Evolutionary conservation across 2,329 filamentous ascomycete genomes (phyloP).

Genomic region (Phialophora verrucosa): DNA sequence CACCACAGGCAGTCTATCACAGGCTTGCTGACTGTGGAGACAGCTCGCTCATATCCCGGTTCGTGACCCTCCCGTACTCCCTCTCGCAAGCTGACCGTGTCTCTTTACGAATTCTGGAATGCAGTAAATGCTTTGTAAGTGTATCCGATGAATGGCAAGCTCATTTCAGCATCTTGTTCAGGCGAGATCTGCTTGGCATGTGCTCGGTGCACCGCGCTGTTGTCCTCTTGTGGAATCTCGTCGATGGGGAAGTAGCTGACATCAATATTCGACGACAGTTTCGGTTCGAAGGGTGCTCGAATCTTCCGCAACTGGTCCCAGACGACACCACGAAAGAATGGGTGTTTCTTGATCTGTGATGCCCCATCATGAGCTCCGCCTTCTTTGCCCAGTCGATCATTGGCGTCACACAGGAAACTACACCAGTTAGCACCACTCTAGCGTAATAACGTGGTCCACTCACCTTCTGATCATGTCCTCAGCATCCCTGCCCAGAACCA

Average conservation of each 20-base stretch:
- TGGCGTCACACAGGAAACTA: slow-evolving; percentile 91
- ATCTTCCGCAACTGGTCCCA: slow-evolving; percentile 93
- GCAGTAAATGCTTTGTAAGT: slow-evolving; percentile 96
- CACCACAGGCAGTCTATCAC: slow-evolving; percentile 24
- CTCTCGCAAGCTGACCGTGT: not conserved
- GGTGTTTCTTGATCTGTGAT: slow-evolving; percentile 88
- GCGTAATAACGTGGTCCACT: slow-evolving; percentile 40
- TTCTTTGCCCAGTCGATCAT: slow-evolving; percentile 83
- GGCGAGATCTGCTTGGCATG: slow-evolving; percentile 75
- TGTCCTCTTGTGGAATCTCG: slow-evolving; percentile 96
- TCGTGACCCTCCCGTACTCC: not conserved
- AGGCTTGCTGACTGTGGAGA: slow-evolving; percentile 16
- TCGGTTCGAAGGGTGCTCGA: slow-evolving; percentile 93
- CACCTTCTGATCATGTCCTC: slow-evolving; percentile 92
- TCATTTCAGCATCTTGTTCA: slow-evolving; percentile 90
- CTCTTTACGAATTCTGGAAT: slow-evolving; percentile 52
- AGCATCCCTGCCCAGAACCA: slow-evolving; percentile 83
- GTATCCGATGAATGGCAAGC: slow-evolving; percentile 92
- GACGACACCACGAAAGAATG: slow-evolving; percentile 95
- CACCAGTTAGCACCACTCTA: slow-evolving; percentile 40
- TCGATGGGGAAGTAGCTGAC: slow-evolving; percentile 99
- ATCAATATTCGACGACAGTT: slow-evolving; percentile 89
- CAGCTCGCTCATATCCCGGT: not conserved
- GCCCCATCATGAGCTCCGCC: slow-evolving; percentile 69
- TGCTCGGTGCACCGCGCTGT: slow-evolving; percentile 81